These are phyloP conservation scores for Graphium sp. DNA, from an alignment of 2,329 filamentous ascomycete genomes.

Conservation along the genomic window DNA sequence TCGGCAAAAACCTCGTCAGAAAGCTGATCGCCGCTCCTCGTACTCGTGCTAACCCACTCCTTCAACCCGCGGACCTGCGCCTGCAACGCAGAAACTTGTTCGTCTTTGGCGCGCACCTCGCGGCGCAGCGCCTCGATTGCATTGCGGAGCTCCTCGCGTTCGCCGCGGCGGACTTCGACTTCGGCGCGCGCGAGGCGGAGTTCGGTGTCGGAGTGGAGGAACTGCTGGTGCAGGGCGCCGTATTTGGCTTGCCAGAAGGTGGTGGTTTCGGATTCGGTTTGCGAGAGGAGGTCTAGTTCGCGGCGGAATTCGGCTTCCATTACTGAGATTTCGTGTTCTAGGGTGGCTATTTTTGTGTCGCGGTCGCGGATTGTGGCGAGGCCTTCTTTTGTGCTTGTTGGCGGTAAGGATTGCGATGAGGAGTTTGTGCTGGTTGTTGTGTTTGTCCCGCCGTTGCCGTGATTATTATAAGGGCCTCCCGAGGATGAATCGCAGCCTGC, in stretches of 20 bases:
- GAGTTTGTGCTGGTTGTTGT: too few relatives aligned
- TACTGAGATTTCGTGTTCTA: conserved; percentile 32
- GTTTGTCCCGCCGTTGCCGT: too few relatives aligned
- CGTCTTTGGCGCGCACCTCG: conserved; percentile 31
- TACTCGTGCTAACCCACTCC: conserved; percentile 53
- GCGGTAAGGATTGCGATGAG: too few relatives aligned
- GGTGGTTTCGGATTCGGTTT: conserved; percentile 36
- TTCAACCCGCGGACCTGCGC: conserved; percentile 51
- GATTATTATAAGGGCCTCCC: too few relatives aligned
- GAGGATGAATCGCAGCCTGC: too few relatives aligned
- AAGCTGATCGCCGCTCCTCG: conserved; percentile 40
- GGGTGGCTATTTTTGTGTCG: conserved; percentile 31
- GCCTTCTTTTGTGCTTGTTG: too few relatives aligned
- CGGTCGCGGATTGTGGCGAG: conserved; percentile 26
- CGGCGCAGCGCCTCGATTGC: conserved; percentile 28
- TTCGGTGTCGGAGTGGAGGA: conserved; percentile 32
- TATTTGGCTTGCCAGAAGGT: conserved; percentile 42
- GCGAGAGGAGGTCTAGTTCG: conserved; percentile 33
- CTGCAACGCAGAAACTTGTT: conserved; percentile 35
- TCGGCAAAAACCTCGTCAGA: conserved; percentile 53
- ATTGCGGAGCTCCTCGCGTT: conserved; percentile 29
- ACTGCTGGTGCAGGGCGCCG: conserved; percentile 32
- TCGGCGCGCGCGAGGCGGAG: conserved; percentile 31
- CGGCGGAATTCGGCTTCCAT: conserved; percentile 36
- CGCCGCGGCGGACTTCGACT: conserved; percentile 26